Base-by-base conservation (phyloP, 352 stramenopile species). In the Globisporangium paroecandrum region DNA sequence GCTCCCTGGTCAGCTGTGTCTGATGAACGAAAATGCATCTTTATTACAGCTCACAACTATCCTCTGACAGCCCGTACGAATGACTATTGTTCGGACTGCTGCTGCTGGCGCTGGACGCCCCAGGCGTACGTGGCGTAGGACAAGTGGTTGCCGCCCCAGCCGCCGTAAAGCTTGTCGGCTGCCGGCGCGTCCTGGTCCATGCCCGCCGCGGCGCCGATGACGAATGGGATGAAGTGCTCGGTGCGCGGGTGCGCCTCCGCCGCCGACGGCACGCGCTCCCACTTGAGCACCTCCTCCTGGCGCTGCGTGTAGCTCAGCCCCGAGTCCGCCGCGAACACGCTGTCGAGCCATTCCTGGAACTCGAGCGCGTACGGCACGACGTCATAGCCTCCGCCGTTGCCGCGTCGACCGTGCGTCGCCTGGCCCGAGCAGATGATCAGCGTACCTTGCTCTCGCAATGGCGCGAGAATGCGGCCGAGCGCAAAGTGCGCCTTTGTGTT, bases 371-470 rank as follows among this genome's bases (percentile, higher is more conserved):
- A 73, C 60, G 66, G 62, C 27, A 59, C 61, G 46, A 60, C 34
- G 25, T 51, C 27, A 1, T 25, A 47, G 5, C 25, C 25, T 10
- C 18, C 54, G 43, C 27, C 62, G 41, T 49, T 15, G 4, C 66
- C 66, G 2, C 43, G 27, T 12, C 54, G 66, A 0, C 73, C 73
- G 43, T 84, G 77, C 4, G 77, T 85, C 22, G 75, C 76, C 34
- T 85, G 77, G 5, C 89, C 90, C n/a, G 88, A 96, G 69, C 87
- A 90, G 18, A 97, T 66, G 65, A 97, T 91, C 27, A 96, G 71
- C 38, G 93, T 91, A 70, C 87, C 84, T 20, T 95, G 78, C 24
- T 82, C 69, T 25, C 89, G 79, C 61, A 97, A 69, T 22, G 77
- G 71, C 1, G 75, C 71, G 24, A 96, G 69, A 20, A 78, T 82